A percentile compares a stretch with the other conserved stretches of the same genome.
These are phyloP conservation scores for Chaetomiaceae sp. DNA, from an alignment of 2,329 filamentous ascomycete species.

Conservation along the genomic window DNA sequence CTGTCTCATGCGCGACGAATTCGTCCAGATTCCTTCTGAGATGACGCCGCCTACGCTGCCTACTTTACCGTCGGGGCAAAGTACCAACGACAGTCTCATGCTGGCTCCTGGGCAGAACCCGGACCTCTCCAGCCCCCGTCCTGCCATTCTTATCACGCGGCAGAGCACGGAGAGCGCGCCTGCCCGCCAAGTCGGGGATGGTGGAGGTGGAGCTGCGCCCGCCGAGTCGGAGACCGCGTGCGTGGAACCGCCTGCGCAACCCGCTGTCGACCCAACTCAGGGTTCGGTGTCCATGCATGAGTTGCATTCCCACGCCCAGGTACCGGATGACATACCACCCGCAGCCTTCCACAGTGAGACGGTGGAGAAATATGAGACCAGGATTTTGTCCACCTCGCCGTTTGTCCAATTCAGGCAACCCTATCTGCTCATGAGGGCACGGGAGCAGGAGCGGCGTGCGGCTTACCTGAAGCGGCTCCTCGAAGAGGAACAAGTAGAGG, in stretches of 20 bases:
- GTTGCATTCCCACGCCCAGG: constrained; percentile 44
- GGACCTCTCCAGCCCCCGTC: constrained; percentile 20
- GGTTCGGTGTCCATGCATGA: constrained; percentile 37
- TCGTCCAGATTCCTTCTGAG: constrained; percentile 71
- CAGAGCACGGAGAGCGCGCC: constrained; percentile 24
- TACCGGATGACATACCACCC: constrained; percentile 75
- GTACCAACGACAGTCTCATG: constrained; percentile 35
- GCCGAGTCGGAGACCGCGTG: constrained; percentile 22
- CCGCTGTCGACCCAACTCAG: constrained; percentile 18
- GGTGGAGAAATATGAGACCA: constrained; percentile 88
- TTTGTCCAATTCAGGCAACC: constrained; percentile 95
- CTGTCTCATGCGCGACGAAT: constrained; percentile 88
- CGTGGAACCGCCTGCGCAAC: constrained; percentile 6
- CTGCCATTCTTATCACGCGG: constrained; percentile 20
- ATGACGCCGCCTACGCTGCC: constrained; percentile 44
- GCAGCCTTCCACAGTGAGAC: constrained; percentile 94
- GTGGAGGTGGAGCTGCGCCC: constrained; percentile 12
- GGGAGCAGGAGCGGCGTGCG: constrained; percentile 83
- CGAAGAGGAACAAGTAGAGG: constrained; percentile 65
- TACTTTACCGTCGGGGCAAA: constrained; percentile 30
- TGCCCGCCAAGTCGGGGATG: constrained; percentile 25
- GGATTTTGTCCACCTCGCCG: constrained; percentile 88
- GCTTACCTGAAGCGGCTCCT: constrained; percentile 77
- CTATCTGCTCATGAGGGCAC: constrained; percentile 84
- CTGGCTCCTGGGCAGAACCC: constrained; percentile 30